Evolutionary conservation across 345 rosid genomes (phyloP).

Genomic region (Eucalyptus microcorys): DNA sequence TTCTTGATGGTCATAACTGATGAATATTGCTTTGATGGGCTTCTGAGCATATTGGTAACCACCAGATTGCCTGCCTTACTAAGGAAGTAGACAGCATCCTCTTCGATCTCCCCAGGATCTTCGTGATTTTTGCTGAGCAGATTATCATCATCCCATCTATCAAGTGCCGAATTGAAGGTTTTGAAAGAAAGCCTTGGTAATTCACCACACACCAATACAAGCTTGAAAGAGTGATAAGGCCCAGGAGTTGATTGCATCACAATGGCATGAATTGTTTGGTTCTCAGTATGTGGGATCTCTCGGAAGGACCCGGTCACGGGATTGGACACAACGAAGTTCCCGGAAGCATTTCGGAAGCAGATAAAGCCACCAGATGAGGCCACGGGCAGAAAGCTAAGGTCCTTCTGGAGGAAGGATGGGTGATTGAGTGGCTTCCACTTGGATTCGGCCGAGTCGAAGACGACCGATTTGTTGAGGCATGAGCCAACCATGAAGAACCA

Average conservation of each 20-base stretch:
- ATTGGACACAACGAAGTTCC: conserved; percentile 39
- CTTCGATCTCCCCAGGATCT: background rate
- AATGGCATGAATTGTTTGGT: conserved; percentile 49
- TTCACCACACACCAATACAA: conserved; percentile 60
- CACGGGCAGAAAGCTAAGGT: conserved; percentile 33
- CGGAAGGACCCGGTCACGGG: conserved; percentile 59
- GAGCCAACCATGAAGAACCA: conserved; percentile 74
- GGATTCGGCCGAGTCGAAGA: conserved; percentile 54
- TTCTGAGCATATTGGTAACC: conserved; percentile 59
- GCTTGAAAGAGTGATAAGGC: conserved; percentile 24
- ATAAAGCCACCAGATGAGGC: conserved; percentile 77
- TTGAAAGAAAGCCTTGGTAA: conserved; percentile 37
- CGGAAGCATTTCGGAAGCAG: conserved; percentile 45
- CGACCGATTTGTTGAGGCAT: conserved; percentile 20
- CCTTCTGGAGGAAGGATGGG: conserved; percentile 4
- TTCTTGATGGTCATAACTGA: conserved; percentile 46
- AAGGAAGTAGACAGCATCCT: conserved; percentile 61
- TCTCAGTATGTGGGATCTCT: conserved; percentile 18
- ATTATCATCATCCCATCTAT: conserved; percentile 47
- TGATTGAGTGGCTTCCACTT: conserved; percentile 52
- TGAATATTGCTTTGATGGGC: conserved; percentile 82
- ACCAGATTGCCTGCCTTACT: conserved; percentile 72
- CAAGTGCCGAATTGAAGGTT: conserved; percentile 31
- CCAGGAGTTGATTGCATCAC: conserved; percentile 32
- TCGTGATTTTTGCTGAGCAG: conserved; percentile 20